Conservation (phyloP, 2,329 filamentous ascomycete species). For the Aspergillus sergii region DNA sequence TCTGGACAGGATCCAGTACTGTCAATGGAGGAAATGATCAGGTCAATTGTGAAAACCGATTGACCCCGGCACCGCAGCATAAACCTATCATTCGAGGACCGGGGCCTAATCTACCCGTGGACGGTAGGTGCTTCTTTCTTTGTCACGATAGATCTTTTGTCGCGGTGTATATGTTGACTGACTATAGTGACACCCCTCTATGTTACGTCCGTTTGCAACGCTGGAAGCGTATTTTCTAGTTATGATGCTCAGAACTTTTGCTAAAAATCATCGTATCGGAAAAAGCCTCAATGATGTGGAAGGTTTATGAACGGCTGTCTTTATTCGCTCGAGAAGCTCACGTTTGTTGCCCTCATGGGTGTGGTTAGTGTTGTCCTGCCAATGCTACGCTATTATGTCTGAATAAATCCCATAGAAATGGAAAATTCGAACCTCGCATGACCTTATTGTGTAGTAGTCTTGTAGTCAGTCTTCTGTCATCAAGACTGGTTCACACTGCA, state of each 20-base stretch:
- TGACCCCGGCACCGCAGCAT: conserved; percentile 33
- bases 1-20: conserved; percentile 42
- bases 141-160: not conserved
- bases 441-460: not conserved
- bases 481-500: too few species aligned
- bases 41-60: conserved; percentile 38
- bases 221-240: not conserved
- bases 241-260: not conserved
- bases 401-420: not conserved
- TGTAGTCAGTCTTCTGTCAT: too few species aligned
- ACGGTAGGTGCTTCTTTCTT: conserved; percentile 31
- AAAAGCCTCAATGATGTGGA: not conserved
- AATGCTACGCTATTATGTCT: not conserved
- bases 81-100: conserved; percentile 35
- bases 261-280: not conserved
- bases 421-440: not conserved
- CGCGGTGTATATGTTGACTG: not conserved
- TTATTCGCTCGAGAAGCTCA: not conserved
- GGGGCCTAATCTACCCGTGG: conserved; percentile 31
- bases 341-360: not conserved
- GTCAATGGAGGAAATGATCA: conserved; percentile 35
- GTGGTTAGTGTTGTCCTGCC: too few species aligned
- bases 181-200: not conserved
- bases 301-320: not conserved
- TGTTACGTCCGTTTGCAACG: not conserved